A percentile compares a stretch with the other conserved stretches of the same genome.
phyloP scores from a whole-genome alignment of 2,329 filamentous ascomycete species.

The Ambrosiella beaveri region DNA sequence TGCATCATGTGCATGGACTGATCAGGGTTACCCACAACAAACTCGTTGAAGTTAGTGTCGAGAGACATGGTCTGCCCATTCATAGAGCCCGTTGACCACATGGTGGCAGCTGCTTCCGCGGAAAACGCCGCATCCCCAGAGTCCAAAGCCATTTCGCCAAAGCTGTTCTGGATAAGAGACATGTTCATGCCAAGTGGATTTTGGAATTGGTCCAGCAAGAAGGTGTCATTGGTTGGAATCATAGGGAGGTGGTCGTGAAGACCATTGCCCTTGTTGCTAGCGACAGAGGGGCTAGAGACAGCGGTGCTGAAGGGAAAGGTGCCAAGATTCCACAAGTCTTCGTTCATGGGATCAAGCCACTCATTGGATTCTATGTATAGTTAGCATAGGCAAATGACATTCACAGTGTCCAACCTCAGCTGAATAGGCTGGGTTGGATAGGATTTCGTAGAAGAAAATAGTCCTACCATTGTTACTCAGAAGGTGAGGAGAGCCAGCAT shows the following conservation, averaged over 20 bases:
- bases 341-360: conserved; percentile 8
- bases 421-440: too few relatives aligned
- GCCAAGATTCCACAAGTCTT: conserved; percentile 2
- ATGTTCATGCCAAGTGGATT: conserved; percentile 49
- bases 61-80: conserved; percentile 7
- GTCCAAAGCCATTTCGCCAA: conserved; percentile 41
- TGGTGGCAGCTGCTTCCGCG: conserved; percentile 25
- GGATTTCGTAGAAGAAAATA: too few relatives aligned
- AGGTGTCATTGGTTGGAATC: conserved; percentile 12
- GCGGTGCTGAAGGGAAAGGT: conserved; percentile 36
- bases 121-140: conserved; percentile 17
- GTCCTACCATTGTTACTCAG: too few relatives aligned
- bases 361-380: conserved; percentile 5
- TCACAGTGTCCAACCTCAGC: too few relatives aligned
- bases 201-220: conserved; percentile 8
- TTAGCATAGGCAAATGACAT: too few relatives aligned
- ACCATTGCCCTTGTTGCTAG: conserved; percentile 86
- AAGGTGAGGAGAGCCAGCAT: too few relatives aligned
- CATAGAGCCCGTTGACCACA: conserved; percentile 56
- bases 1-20: neutral
- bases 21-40: conserved; percentile 13
- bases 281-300: conserved; percentile 85
- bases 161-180: conserved; percentile 72
- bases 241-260: conserved; percentile 9
- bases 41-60: conserved; percentile 12